These are phyloP conservation scores for Ophiostoma himal-ulmi DNA, from an alignment of 2,329 filamentous ascomycete species.

Conservation along the genomic window DNA sequence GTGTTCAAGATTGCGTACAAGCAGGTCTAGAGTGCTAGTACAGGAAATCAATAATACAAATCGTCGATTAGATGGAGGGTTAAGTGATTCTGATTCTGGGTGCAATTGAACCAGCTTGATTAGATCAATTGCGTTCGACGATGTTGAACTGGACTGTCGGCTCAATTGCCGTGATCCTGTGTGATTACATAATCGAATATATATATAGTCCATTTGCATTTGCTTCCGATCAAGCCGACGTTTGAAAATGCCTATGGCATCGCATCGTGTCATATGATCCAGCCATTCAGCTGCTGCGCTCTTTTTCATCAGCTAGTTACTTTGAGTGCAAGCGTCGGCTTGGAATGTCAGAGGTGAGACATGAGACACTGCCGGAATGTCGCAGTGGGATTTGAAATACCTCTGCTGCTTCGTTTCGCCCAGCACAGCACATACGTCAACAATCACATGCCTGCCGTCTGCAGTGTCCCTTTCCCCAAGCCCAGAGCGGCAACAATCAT, in stretches of 20 bases:
- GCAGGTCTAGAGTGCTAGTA: not conserved
- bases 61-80: not conserved
- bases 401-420: not conserved
- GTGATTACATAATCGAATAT: not conserved
- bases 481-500: not conserved
- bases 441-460: not conserved
- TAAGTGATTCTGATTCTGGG: not conserved
- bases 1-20: slow-evolving; percentile 37
- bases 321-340: not conserved
- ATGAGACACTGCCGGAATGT: not conserved
- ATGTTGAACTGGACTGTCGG: not conserved
- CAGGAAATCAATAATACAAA: not conserved
- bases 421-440: not conserved
- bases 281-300: not conserved
- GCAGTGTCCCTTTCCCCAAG: not conserved
- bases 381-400: not conserved
- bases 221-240: not conserved
- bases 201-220: not conserved
- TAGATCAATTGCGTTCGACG: not conserved
- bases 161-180: not conserved
- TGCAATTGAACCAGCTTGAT: not conserved
- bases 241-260: not conserved
- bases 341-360: not conserved
- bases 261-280: not conserved
- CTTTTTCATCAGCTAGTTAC: not conserved